Conservation (phyloP, 2,329 filamentous ascomycete species). For the Alternaria arbusti region DNA sequence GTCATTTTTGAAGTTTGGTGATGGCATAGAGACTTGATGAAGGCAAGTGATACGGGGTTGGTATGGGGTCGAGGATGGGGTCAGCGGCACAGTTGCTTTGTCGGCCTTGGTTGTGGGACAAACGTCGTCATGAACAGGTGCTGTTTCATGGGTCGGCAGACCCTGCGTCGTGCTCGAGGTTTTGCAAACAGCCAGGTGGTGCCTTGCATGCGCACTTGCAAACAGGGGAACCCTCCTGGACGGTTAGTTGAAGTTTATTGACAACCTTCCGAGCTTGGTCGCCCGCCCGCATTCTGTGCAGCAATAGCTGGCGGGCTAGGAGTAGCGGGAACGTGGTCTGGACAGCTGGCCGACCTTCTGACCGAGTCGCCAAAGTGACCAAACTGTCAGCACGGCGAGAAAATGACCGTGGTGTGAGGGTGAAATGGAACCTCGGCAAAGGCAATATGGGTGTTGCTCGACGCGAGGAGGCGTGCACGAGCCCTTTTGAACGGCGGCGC, state of each 20-base stretch:
- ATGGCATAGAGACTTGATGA: not conserved
- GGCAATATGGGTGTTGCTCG: slow-evolving; percentile 5
- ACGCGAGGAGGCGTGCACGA: slow-evolving; percentile 2
- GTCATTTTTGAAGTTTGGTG: slow-evolving; percentile 3
- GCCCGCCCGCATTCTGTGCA: not conserved
- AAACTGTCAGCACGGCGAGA: not conserved
- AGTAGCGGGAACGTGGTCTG: not conserved
- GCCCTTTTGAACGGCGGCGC: not conserved
- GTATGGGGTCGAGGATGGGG: not conserved
- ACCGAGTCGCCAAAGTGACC: not conserved
- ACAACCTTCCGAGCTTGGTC: not conserved
- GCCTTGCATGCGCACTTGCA: not conserved
- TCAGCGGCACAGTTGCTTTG: slow-evolving; percentile 10
- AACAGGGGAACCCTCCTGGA: not conserved
- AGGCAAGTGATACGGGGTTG: not conserved
- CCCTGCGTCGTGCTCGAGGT: slow-evolving; percentile 3
- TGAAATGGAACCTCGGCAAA: not conserved
- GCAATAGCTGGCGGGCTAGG: not conserved
- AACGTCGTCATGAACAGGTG: slow-evolving; percentile 1
- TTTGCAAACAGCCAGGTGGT: not conserved
- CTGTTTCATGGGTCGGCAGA: not conserved
- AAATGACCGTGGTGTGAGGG: not conserved
- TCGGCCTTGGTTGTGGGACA: not conserved
- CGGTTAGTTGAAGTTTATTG: not conserved
- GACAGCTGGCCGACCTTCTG: not conserved